Evolutionary conservation across 2,329 filamentous ascomycete genomes (phyloP).

Genomic region (Aureobasidium melanogenum): DNA sequence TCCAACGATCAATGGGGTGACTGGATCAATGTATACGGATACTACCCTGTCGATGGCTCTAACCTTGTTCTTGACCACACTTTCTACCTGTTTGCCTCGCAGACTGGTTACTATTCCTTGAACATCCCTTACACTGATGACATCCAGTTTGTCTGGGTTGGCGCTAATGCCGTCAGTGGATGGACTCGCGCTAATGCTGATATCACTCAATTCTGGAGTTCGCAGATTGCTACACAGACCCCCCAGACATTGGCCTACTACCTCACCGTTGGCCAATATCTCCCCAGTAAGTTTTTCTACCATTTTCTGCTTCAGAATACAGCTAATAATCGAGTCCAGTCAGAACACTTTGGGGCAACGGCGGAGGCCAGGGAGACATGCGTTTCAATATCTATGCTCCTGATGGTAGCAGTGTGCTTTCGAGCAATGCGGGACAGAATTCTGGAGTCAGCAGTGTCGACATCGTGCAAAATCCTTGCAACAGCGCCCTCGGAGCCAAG

Average conservation of each 20-base stretch:
- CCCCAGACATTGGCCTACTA: constrained; percentile 12
- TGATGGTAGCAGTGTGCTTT: constrained; percentile 4
- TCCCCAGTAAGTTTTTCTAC: background rate
- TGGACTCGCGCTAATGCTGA: constrained; percentile 15
- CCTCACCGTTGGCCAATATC: constrained; percentile 10
- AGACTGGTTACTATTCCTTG: constrained; percentile 14
- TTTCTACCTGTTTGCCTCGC: constrained; percentile 15
- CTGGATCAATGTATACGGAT: background rate
- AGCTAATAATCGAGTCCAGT: background rate
- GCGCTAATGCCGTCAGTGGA: constrained; percentile 13
- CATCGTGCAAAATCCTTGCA: constrained; percentile 10
- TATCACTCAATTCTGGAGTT: constrained; percentile 13
- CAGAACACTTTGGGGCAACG: constrained; percentile 13
- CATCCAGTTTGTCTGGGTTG: constrained; percentile 14
- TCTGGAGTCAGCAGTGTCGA: constrained; percentile 10
- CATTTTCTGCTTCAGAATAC: background rate
- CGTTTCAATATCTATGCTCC: constrained; percentile 12
- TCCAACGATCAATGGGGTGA: constrained; percentile 1
- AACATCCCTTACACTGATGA: constrained; percentile 15
- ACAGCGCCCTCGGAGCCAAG: constrained; percentile 10
- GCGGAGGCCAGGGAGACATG: constrained; percentile 14
- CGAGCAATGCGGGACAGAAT: background rate
- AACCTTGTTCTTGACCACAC: constrained; percentile 14
- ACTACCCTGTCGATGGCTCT: background rate
- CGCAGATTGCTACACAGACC: constrained; percentile 8